Conservation (phyloP, 257 asterid genomes). For the Nicotiana knightiana region DNA sequence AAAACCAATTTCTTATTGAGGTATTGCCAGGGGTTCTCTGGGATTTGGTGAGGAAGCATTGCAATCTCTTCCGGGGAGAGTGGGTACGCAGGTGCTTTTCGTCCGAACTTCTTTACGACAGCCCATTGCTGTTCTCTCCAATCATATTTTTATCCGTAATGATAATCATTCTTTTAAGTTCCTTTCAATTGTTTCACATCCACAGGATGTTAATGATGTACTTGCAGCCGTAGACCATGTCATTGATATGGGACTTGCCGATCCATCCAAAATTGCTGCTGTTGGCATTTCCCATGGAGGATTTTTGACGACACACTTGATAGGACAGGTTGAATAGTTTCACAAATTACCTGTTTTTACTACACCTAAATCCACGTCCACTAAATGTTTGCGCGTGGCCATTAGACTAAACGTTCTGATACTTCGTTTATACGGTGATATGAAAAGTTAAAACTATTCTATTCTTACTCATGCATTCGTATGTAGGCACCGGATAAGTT, state of each 20-base stretch:
- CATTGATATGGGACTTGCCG: slow-evolving; percentile 55
- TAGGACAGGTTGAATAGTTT: not conserved
- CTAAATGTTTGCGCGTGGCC: not conserved
- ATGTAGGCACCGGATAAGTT: slow-evolving; percentile 78
- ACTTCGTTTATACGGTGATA: not conserved
- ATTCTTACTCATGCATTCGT: not conserved
- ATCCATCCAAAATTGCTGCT: slow-evolving; percentile 76
- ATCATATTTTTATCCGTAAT: not conserved
- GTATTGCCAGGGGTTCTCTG: slow-evolving; percentile 68
- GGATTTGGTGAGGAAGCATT: slow-evolving; percentile 99
- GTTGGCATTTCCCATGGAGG: slow-evolving; percentile 98
- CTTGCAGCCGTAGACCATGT: slow-evolving; percentile 69
- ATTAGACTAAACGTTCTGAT: not conserved
- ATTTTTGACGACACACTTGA: slow-evolving; percentile 34
- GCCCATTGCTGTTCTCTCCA: not conserved
- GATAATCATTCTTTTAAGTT: not conserved
- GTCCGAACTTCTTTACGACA: not conserved
- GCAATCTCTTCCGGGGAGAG: slow-evolving; percentile 92
- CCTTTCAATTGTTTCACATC: not conserved
- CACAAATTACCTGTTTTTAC: not conserved
- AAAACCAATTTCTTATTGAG: not conserved
- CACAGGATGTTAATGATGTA: slow-evolving; percentile 82
- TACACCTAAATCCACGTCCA: not conserved
- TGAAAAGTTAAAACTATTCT: not conserved
- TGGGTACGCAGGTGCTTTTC: slow-evolving; percentile 71